These are phyloP conservation scores for Carnegiea gigantea DNA, from an alignment of 179 eudicot species.

Conservation along the genomic window DNA sequence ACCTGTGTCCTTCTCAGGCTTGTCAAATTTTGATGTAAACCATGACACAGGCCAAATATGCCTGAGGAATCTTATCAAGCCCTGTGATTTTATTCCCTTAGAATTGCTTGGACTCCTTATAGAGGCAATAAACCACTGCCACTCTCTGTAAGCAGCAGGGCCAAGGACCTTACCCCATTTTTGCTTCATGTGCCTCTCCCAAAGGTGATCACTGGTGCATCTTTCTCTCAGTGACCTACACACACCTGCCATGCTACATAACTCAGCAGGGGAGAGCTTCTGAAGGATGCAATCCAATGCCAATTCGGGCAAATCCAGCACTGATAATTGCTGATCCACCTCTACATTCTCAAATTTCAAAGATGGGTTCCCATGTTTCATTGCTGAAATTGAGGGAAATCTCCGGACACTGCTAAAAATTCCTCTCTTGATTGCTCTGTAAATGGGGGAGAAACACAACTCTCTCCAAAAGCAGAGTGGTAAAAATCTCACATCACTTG, in stretches of 20 bases:
- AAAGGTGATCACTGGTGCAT: conserved; percentile 70
- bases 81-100: conserved; percentile 32
- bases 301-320: conserved; percentile 88
- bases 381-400: conserved; percentile 32
- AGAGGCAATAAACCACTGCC: conserved; percentile 63
- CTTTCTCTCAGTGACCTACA: conserved; percentile 59
- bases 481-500: conserved; percentile 61
- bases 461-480: conserved; percentile 67
- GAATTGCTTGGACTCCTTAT: conserved; percentile 32
- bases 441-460: conserved; percentile 37
- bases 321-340: conserved; percentile 32
- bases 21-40: conserved; percentile 40
- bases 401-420: conserved; percentile 21
- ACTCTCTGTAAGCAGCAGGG: conserved; percentile 59
- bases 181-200: conserved; percentile 71
- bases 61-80: conserved; percentile 41
- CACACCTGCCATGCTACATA: conserved; percentile 68
- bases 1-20: conserved; percentile 25
- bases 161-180: conserved; percentile 83
- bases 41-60: conserved; percentile 58
- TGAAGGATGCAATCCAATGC: conserved; percentile 80
- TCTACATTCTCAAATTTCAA: conserved; percentile 39
- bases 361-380: conserved; percentile 36
- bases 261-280: conserved; percentile 70
- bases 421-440: conserved; percentile 33